Base-by-base conservation (phyloP, 2,329 filamentous ascomycete species). In the Aspergillus terreus region DNA sequence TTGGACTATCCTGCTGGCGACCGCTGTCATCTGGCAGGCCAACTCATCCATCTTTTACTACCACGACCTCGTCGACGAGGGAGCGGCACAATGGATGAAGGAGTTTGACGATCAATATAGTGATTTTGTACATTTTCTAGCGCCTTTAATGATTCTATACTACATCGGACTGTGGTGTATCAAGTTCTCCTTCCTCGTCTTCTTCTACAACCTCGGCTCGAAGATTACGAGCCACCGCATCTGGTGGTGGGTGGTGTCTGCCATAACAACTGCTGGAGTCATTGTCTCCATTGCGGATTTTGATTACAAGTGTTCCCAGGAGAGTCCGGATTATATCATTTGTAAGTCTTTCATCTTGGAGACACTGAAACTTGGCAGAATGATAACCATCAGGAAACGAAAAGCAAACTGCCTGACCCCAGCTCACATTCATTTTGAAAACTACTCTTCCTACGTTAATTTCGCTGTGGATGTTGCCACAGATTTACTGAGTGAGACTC, bases 241-340 rank as follows among this genome's bases (percentile, higher is more conserved):
- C 14, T 59, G 58, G 58, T 61, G 57, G 57, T 55, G 27, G 4
- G 27, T 61, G 14, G 57, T 61, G 1, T 25, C 53, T 7, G 49
- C 50, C 7, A 44, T 49, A 38, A 59, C 53, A 2, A 25, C 46
- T 0, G 42, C 40, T 7, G 53, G 53, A 38, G 58, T 53, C 14
- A 51, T 59, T n/a, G 36, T 44, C n/a, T 58, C 46, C 1, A 40
- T 59, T 11, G 55, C 41, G 3, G 50, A 55, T 44, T 50, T 58
- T 14, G 57, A 61, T 42, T 61, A 58, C 19, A 49, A 53, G 19
- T 61, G 55, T 44, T 58, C 51, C 14, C 36, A 57, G 2, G 51
- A 47, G 2, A 47, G 49, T 3, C 14, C 52, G 6, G 47, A 52
- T 2, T 61, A 53, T 27, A 52, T 57, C 15, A 41, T 59, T 4